phyloP scores from a whole-genome alignment of 2,329 filamentous ascomycete genomes.

The Gnomoniopsis sp. region DNA sequence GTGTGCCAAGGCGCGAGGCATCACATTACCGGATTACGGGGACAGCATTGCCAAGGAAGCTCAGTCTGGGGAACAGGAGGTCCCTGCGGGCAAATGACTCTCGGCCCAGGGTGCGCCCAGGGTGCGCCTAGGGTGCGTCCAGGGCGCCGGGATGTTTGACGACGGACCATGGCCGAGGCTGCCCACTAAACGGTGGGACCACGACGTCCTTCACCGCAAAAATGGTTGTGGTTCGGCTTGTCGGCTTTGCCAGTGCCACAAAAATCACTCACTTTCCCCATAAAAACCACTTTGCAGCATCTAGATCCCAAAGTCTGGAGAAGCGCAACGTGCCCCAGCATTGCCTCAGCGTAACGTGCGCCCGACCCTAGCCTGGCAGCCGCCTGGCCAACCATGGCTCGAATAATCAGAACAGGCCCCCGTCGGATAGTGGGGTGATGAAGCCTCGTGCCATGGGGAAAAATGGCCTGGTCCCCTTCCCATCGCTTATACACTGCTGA shows the following conservation, averaged over 20 bases:
- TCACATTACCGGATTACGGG: neutral
- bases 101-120: neutral
- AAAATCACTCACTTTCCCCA: neutral
- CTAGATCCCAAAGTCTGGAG: conserved; percentile 4
- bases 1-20: neutral
- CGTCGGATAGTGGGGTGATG: conserved; percentile 2
- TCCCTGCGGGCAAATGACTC: neutral
- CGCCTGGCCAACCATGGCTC: conserved; percentile 2
- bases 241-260: neutral
- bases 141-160: neutral
- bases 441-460: conserved; percentile 7
- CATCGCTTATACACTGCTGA: conserved; percentile 5
- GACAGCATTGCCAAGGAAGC: neutral
- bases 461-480: neutral
- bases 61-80: neutral
- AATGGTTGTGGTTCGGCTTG: too few species aligned
- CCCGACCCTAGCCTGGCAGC: neutral
- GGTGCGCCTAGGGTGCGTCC: too few species aligned
- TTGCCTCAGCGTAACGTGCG: neutral
- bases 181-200: too few species aligned
- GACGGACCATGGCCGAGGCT: neutral
- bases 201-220: too few species aligned
- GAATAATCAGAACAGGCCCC: neutral
- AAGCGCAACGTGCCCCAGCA: neutral
- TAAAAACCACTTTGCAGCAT: neutral